Percentiles rank a stretch among this genome's conserved stretches.
These are phyloP conservation scores for Chlamydomonas reinhardtii DNA, from an alignment of 163 green algal species.

Conservation along the genomic window DNA sequence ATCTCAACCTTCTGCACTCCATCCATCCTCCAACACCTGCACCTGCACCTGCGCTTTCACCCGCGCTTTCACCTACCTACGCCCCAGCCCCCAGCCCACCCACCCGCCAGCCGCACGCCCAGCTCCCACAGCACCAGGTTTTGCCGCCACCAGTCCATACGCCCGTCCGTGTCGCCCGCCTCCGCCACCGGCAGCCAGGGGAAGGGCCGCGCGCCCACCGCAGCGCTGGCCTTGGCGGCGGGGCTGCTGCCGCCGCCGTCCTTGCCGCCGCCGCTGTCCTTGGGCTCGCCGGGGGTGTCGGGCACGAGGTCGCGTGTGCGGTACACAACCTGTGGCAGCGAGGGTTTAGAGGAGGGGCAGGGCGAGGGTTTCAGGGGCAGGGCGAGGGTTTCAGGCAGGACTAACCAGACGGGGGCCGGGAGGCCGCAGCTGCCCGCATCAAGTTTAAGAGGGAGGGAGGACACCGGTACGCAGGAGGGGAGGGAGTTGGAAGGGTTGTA, in stretches of 20 bases:
- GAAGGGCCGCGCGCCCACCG: background rate
- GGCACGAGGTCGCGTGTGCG: background rate
- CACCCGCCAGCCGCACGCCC: slow-evolving; percentile 23
- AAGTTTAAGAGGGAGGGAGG: no score
- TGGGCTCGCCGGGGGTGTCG: slow-evolving; percentile 4
- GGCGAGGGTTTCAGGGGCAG: background rate
- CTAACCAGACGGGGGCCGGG: no score
- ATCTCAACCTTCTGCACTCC: no score
- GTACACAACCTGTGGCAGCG: slow-evolving; percentile 2
- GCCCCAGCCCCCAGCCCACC: background rate
- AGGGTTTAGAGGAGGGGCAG: background rate
- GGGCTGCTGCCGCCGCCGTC: background rate
- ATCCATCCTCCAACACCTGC: no score
- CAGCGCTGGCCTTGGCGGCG: background rate
- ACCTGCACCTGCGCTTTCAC: no score
- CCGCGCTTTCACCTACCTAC: background rate
- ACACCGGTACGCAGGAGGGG: no score
- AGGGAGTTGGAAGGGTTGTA: no score
- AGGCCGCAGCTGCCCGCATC: no score
- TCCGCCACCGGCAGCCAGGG: background rate
- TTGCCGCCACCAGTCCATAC: slow-evolving; percentile 26
- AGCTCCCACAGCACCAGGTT: slow-evolving; percentile 29
- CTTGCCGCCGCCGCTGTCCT: background rate
- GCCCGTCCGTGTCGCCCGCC: background rate
- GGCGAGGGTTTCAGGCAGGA: no score